Conservation (phyloP, 306 rosid species). For the Purshia tridentata region DNA sequence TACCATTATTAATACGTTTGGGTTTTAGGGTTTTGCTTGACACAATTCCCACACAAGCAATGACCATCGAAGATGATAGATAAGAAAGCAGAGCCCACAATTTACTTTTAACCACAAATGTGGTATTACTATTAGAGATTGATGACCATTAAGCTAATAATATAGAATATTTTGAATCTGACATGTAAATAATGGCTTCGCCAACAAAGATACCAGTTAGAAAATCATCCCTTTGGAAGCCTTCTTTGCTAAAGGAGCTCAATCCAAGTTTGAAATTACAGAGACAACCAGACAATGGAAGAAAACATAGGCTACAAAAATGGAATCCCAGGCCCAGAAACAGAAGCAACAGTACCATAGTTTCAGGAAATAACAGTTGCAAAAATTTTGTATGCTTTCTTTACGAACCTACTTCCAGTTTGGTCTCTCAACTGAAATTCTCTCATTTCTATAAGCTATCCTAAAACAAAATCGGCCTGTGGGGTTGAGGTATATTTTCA, state of each 20-base stretch:
- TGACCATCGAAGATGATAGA: no score
- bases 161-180: no score
- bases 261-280: neutral
- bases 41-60: no score
- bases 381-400: constrained; percentile 32
- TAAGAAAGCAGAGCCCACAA: no score
- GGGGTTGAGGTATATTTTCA: constrained; percentile 18
- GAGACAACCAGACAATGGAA: neutral
- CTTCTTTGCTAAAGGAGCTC: neutral
- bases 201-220: no score
- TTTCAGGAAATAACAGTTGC: neutral
- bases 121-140: no score
- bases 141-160: no score
- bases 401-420: constrained; percentile 18
- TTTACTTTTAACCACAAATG: no score
- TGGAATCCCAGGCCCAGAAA: neutral
- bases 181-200: no score
- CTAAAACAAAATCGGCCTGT: constrained; percentile 31
- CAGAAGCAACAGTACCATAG: neutral
- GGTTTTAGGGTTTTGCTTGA: no score
- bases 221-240: neutral
- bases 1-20: no score
- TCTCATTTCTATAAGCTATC: constrained; percentile 35
- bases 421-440: constrained; percentile 30
- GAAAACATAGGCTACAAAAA: neutral